Evolutionary conservation across 495 filamentous ascomycete genomes (phyloP).

Genomic region (Xylaria intraflava): DNA sequence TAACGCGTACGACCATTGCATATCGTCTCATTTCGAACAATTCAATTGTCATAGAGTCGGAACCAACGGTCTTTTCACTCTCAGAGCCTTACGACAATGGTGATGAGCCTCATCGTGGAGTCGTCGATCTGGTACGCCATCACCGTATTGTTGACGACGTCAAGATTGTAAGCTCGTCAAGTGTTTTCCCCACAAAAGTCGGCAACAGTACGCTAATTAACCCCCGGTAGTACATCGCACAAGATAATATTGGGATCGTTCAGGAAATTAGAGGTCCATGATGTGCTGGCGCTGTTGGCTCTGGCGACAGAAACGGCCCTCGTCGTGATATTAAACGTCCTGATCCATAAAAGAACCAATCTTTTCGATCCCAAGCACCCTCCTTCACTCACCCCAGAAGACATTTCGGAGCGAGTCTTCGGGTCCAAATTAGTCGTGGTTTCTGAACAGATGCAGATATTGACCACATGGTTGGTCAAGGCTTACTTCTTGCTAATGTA

Average conservation of each 20-base stretch:
- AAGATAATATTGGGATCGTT: slow-evolving; percentile 5
- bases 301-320: background rate
- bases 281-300: slow-evolving; percentile 15
- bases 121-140: slow-evolving; percentile 44
- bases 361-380: slow-evolving; percentile 51
- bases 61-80: background rate
- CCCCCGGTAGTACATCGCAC: background rate
- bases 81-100: background rate
- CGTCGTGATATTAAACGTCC: slow-evolving; percentile 50
- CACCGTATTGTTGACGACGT: slow-evolving; percentile 30
- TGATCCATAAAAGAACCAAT: slow-evolving; percentile 50
- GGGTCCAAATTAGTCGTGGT: slow-evolving; percentile 52
- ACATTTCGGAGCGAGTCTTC: slow-evolving; percentile 39
- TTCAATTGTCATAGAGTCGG: background rate
- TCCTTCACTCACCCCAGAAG: slow-evolving; percentile 37
- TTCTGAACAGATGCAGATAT: slow-evolving; percentile 35
- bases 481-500: slow-evolving; percentile 50
- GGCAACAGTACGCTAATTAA: background rate
- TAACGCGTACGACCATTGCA: background rate
- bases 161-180: slow-evolving; percentile 32
- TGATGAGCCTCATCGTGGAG: slow-evolving; percentile 32
- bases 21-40: too few species aligned
- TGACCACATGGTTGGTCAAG: slow-evolving; percentile 49
- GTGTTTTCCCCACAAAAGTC: background rate
- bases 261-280: slow-evolving; percentile 15